A percentile compares a stretch with the other conserved stretches of the same genome.
Evolutionary conservation across 805 yeast genomes (phyloP).

Genomic region (Deakozyma indianensis): DNA sequence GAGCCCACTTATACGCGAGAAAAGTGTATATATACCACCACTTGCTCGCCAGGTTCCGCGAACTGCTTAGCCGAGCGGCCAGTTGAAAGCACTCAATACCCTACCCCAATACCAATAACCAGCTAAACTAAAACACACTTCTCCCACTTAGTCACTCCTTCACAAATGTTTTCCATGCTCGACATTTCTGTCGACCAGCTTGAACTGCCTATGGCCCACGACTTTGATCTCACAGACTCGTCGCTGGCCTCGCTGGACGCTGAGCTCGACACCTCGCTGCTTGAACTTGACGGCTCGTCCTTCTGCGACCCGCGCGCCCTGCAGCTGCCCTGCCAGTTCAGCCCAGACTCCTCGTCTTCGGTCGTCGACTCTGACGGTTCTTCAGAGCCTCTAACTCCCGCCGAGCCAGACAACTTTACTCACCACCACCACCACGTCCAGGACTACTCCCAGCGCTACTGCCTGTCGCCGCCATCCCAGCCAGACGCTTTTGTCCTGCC

Average conservation of each 20-base stretch:
- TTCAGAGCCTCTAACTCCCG: neutral
- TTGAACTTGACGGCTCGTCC: neutral
- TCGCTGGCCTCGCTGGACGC: too few relatives aligned
- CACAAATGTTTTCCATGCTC: neutral
- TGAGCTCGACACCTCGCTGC: neutral
- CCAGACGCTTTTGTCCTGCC: neutral
- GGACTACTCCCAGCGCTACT: neutral
- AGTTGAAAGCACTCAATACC: neutral
- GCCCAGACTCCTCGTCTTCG: neutral
- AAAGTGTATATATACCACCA: neutral
- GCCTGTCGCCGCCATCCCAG: neutral
- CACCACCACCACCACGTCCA: neutral
- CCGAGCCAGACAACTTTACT: neutral
- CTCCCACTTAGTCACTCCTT: neutral
- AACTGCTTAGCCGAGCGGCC: neutral
- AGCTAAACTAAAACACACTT: neutral
- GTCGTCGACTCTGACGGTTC: neutral
- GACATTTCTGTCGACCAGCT: neutral
- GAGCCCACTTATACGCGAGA: neutral
- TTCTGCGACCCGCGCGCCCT: constrained; percentile 13
- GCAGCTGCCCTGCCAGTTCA: constrained; percentile 4
- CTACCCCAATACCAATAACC: neutral
- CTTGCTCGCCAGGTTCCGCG: neutral
- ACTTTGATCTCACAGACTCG: too few relatives aligned
- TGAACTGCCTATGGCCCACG: neutral